Base-by-base conservation (phyloP, 306 rosid genomes). In the Trifolium pratense region DNA sequence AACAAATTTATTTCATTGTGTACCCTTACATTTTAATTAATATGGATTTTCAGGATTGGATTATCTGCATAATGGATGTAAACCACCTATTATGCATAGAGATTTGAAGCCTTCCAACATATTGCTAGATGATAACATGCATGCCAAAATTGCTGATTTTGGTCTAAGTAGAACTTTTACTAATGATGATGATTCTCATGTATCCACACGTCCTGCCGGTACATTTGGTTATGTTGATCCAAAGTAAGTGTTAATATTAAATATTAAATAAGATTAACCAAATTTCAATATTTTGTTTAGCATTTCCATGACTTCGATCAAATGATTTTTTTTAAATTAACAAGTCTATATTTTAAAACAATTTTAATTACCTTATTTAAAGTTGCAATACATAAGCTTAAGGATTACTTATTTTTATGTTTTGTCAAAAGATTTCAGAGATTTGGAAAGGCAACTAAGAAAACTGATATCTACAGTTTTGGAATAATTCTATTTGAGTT, bases 81-180 rank as follows among this genome's bases (percentile, higher is more conserved):
- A 55, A 45, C 75, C 78, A 32, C 13, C 73, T n/a, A 37, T 82
- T 32, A 10, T 86, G 4, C 88, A 89, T 15, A 86, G 86, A 77
- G 86, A 85, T 71, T 66, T 89, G 66, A 89, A 85, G 62, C 23
- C 87, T 13, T 8, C 93, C 12, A 86, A 89, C 78, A 89, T 89
- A 34, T 64, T 89, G 71, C 40, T 89, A 15, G 76, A 75, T 13
- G 79, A 69, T 0, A 51, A 59, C 1, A 58, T 79, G 70, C 84
- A 74, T 36, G 87, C 88, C 21, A 83, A 83, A 58, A 73, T 85
- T 6, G 73, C 80, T 55, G 84, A 87, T 70, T 89, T 89, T 55
- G 88, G 94, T 1, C 39, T 86, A 0, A 81, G 83, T 11, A 87
- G 77, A 78, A 34, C 55, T 70, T 81, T 83, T 37, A 11, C 3